phyloP scores from a whole-genome alignment of 352 stramenopile species.

The Pythium graminicola region DNA sequence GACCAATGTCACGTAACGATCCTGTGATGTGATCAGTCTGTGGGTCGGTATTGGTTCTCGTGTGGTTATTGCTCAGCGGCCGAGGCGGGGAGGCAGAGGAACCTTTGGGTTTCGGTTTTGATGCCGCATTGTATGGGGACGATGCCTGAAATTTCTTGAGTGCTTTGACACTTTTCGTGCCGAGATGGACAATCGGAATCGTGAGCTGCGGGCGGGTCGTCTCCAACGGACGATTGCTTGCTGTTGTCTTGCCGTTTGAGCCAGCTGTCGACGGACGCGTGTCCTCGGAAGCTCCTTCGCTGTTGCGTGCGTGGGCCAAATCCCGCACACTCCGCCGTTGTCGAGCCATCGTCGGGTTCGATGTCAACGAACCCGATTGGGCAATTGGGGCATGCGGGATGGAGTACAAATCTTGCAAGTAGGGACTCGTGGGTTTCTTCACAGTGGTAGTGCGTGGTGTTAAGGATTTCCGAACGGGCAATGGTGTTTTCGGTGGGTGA shows the following conservation, averaged over 20 bases:
- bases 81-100: constrained; percentile 1
- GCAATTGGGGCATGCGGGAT: background rate
- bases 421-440: constrained; percentile 16
- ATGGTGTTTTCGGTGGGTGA: constrained; percentile 1
- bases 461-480: background rate
- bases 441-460: constrained; percentile 1
- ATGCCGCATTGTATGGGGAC: constrained; percentile 39
- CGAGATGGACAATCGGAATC: constrained; percentile 49
- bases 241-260: background rate
- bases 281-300: background rate
- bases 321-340: constrained; percentile 20
- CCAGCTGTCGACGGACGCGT: constrained; percentile 5
- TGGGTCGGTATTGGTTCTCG: background rate
- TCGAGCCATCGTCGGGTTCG: background rate
- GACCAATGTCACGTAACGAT: constrained; percentile 57
- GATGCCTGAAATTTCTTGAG: constrained; percentile 54
- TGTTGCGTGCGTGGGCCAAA: constrained; percentile 2
- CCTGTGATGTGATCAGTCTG: constrained; percentile 21
- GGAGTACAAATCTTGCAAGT: constrained; percentile 6
- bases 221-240: background rate
- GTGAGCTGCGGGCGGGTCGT: background rate
- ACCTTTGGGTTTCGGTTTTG: background rate
- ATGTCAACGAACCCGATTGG: background rate
- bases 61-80: background rate
- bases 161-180: constrained; percentile 55